Evolutionary conservation across 768 basidiomycete species (phyloP).

Genomic region (Leucosporidium yakuticum): DNA sequence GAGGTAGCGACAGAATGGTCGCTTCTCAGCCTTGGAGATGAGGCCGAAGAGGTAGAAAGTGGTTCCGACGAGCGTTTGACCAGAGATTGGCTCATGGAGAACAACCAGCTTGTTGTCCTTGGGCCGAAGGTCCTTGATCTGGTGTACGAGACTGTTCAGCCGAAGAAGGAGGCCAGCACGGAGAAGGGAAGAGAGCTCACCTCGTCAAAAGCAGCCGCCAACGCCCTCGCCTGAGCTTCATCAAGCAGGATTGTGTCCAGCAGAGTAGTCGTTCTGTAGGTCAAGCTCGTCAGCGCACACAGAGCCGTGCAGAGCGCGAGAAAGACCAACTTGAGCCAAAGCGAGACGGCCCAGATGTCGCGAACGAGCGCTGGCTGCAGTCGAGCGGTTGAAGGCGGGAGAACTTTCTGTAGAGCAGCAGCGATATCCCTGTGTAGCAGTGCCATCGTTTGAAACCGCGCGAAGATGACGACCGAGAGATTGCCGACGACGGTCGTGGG

Average conservation of each 20-base stretch:
- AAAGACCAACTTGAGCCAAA: not conserved
- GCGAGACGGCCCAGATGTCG: not conserved
- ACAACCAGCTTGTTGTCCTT: not conserved
- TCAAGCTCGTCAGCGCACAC: too few relatives aligned
- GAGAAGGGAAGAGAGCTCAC: not conserved
- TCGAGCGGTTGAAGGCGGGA: not conserved
- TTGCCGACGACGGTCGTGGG: not conserved
- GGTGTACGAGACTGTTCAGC: too few relatives aligned
- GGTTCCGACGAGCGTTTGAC: slow-evolving; percentile 14
- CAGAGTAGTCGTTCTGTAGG: slow-evolving; percentile 1
- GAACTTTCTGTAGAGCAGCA: not conserved
- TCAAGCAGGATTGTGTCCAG: slow-evolving; percentile 7
- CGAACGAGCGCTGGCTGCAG: not conserved
- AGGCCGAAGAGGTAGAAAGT: not conserved
- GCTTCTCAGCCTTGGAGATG: not conserved
- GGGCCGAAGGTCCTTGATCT: not conserved
- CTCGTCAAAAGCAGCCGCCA: not conserved
- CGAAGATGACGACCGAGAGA: not conserved
- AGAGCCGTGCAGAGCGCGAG: too few relatives aligned
- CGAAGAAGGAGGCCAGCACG: not conserved
- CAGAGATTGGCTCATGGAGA: not conserved
- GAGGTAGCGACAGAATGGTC: not conserved
- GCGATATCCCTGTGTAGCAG: not conserved
- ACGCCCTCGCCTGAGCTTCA: not conserved
- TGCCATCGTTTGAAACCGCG: not conserved